Evolutionary conservation across 2,329 filamentous ascomycete species (phyloP), one percentile per base, ranked within the genome.

Genomic region (Fusarium pseudograminearum): DNA sequence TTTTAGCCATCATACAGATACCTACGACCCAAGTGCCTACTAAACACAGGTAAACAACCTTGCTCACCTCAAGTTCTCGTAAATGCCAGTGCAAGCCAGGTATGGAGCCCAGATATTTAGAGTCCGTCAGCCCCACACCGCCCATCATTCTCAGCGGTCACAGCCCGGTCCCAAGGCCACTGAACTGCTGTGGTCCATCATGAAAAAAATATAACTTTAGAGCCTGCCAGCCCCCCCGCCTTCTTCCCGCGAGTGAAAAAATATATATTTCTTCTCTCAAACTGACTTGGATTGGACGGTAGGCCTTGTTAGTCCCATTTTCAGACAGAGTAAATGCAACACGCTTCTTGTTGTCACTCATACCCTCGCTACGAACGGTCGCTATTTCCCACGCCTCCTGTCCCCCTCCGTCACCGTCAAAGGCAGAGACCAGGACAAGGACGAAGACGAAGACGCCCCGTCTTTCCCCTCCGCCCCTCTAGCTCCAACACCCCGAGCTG

Each of bases 401-500:
- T 30, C 50, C 36, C 53, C 34, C 52, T 61, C 42, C 33, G 48
- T 52, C 48, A 41, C 48, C 48, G 24, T 52, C 48, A 41, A 30
- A 26, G 48, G 34, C 48, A 34, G 28, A 62, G 53, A 38, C 38
- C 53, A 53, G 47, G 38, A 41, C 65, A 59, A 57, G 58, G 40
- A 65, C 42, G 18, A 30, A 55, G 46, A 59, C 52, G 57, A 40
- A 48, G 44, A 46, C 36, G 22, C 63, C 47, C 66, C 56, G 56
- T 64, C 63, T 55, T 62, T 65, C 46, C 66, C 58, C 60, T 59
- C 62, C 45, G 54, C 54, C 54, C 60, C 52, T 67, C 61, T 41
- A 56, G 48, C 38, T 41, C 24, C 30, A 38, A 47, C 41, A 52
- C 60, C 61, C 61, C 80, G 87, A 89, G 87, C 87, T 89, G 87